Percentiles rank a stretch among this genome's conserved stretches.
Conservation (phyloP, 257 asterid species). For the Plantago ovata region DNA sequence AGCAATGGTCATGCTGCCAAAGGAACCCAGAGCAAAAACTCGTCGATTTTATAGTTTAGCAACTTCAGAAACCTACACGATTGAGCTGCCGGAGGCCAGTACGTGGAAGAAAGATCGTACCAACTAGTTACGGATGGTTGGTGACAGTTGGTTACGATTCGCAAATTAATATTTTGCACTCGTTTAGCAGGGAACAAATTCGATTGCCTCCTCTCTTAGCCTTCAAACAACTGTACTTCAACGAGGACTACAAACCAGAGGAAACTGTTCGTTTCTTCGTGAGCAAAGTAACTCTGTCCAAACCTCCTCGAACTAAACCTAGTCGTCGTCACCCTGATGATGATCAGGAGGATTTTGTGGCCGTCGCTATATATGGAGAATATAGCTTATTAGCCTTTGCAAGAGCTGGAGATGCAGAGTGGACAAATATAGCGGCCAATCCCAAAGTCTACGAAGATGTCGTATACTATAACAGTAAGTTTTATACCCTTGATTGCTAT, state of each 20-base stretch:
- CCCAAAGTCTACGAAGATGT: background rate
- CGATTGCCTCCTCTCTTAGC: background rate
- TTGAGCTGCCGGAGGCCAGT: slow-evolving; percentile 1
- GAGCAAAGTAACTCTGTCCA: background rate
- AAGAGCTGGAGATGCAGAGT: background rate
- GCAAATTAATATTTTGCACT: background rate
- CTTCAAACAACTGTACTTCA: background rate
- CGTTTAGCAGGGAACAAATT: slow-evolving; percentile 1
- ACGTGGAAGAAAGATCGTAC: background rate
- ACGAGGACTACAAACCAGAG: background rate
- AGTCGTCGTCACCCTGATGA: too few relatives aligned
- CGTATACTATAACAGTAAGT: background rate
- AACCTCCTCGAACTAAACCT: background rate
- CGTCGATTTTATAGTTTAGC: slow-evolving; percentile 2
- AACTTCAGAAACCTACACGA: background rate
- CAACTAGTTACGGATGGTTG: background rate
- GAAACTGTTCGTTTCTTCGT: background rate
- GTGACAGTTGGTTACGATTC: background rate
- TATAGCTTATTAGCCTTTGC: background rate
- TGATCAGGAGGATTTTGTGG: background rate
- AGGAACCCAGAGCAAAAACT: too few relatives aligned
- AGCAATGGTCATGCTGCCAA: too few relatives aligned
- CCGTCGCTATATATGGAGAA: background rate
- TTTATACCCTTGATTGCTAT: background rate
- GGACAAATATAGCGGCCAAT: background rate